These are phyloP conservation scores for Monosporascus sp. DNA, from an alignment of 2,329 filamentous ascomycete genomes.

Conservation along the genomic window DNA sequence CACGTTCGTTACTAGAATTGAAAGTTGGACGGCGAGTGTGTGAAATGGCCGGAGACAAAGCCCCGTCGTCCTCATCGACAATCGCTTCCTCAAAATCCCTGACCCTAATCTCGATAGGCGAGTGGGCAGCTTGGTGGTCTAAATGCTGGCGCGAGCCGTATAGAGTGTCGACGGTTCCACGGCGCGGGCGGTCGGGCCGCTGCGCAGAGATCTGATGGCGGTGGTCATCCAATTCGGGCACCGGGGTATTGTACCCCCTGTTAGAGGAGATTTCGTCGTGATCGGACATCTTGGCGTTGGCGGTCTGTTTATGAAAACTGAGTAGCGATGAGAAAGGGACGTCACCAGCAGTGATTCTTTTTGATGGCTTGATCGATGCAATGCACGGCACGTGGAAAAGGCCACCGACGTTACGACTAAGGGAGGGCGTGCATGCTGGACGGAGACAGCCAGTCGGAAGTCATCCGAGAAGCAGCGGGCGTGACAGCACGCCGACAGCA, in stretches of 20 bases:
- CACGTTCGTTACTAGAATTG: slow-evolving; percentile 54
- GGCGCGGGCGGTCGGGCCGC: slow-evolving; percentile 54
- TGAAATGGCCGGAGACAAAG: slow-evolving; percentile 35
- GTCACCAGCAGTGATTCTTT: background rate
- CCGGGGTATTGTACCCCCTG: slow-evolving; percentile 65
- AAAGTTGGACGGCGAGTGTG: slow-evolving; percentile 52
- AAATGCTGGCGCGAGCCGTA: slow-evolving; percentile 48
- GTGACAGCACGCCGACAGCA: slow-evolving; percentile 34
- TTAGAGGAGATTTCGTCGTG: slow-evolving; percentile 55
- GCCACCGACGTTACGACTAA: slow-evolving; percentile 27
- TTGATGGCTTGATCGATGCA: background rate
- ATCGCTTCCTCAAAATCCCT: slow-evolving; percentile 87
- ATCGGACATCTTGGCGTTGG: slow-evolving; percentile 61
- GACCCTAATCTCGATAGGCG: slow-evolving; percentile 38
- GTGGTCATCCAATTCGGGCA: slow-evolving; percentile 84
- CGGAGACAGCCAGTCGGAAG: slow-evolving; percentile 14
- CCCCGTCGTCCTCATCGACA: slow-evolving; percentile 64
- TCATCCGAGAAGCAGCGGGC: slow-evolving; percentile 28
- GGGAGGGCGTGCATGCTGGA: slow-evolving; percentile 29
- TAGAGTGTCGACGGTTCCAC: slow-evolving; percentile 70
- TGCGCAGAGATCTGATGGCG: slow-evolving; percentile 61
- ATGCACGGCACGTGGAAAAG: slow-evolving; percentile 12
- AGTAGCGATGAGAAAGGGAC: slow-evolving; percentile 1
- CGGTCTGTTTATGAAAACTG: slow-evolving; percentile 13
- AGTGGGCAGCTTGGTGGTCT: slow-evolving; percentile 34